phyloP scores from a whole-genome alignment of 2,329 filamentous ascomycete species.

The Penicillium concentricum region DNA sequence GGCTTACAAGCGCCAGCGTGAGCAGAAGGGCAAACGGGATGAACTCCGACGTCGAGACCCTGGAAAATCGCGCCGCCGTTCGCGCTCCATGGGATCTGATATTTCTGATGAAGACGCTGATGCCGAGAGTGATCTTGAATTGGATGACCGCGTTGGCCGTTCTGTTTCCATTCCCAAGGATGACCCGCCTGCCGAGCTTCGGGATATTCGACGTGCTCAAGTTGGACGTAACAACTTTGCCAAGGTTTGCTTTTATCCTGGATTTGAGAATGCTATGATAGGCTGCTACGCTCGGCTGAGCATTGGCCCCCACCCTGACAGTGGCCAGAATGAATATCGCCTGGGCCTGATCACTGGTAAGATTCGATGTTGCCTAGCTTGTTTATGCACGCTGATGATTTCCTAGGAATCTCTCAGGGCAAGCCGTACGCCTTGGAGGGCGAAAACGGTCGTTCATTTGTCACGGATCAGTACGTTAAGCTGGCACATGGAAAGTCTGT shows the following conservation, averaged over 20 bases:
- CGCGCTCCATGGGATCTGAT: conserved; percentile 62
- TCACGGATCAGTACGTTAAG: conserved; percentile 81
- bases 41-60: conserved; percentile 47
- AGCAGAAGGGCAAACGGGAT: conserved; percentile 55
- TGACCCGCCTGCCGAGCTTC: conserved; percentile 67
- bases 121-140: conserved; percentile 77
- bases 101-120: conserved; percentile 63
- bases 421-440: conserved; percentile 80
- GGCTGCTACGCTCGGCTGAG: conserved; percentile 85
- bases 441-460: conserved; percentile 70
- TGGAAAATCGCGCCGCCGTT: conserved; percentile 53
- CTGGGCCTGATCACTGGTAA: conserved; percentile 84
- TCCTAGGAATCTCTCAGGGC: conserved; percentile 70
- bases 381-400: neutral
- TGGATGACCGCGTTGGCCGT: conserved; percentile 59
- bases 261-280: conserved; percentile 76
- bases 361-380: conserved; percentile 8
- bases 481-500: conserved; percentile 80
- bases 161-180: conserved; percentile 58
- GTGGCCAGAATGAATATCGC: conserved; percentile 75
- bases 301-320: conserved; percentile 72
- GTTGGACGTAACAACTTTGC: conserved; percentile 84
- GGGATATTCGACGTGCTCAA: conserved; percentile 80
- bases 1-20: conserved; percentile 60
- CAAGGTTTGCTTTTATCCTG: conserved; percentile 88